phyloP scores from a whole-genome alignment of 345 rosid genomes.

The Lepidium sativum region DNA sequence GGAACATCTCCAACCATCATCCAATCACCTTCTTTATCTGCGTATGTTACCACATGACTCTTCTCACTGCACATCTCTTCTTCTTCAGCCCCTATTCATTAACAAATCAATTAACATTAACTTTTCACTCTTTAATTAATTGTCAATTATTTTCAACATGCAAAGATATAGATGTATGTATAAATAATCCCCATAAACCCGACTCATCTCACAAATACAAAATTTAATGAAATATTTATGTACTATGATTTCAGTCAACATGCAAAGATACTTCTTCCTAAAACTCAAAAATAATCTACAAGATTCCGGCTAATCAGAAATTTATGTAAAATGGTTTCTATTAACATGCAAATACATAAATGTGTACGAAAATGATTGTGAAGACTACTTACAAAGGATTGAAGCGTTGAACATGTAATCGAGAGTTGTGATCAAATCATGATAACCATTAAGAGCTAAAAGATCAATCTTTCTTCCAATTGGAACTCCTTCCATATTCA shows the following conservation, averaged over 20 bases:
- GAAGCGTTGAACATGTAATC: slow-evolving; percentile 81
- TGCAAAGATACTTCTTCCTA: background rate
- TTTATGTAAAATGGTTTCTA: too few relatives aligned
- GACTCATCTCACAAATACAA: too few relatives aligned
- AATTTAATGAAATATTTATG: too few relatives aligned
- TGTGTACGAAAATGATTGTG: background rate
- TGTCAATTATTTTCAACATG: too few relatives aligned
- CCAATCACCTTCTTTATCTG: slow-evolving; percentile 34
- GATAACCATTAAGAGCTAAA: slow-evolving; percentile 62
- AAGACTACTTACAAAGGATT: slow-evolving; percentile 56
- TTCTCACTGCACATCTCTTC: slow-evolving; percentile 30
- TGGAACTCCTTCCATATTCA: slow-evolving; percentile 95
- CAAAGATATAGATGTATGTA: too few relatives aligned
- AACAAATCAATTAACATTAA: background rate
- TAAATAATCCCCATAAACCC: too few relatives aligned
- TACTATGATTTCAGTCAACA: background rate
- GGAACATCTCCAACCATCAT: slow-evolving; percentile 37
- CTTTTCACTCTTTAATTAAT: background rate
- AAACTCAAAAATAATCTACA: too few relatives aligned
- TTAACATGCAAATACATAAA: too few relatives aligned
- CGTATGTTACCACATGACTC: slow-evolving; percentile 33
- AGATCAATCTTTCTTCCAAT: slow-evolving; percentile 88
- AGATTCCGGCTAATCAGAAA: too few relatives aligned
- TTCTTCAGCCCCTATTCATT: slow-evolving; percentile 27
- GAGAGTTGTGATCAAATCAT: slow-evolving; percentile 64